Conservation (phyloP, 331 rosid species). For the Malus hybrid region DNA sequence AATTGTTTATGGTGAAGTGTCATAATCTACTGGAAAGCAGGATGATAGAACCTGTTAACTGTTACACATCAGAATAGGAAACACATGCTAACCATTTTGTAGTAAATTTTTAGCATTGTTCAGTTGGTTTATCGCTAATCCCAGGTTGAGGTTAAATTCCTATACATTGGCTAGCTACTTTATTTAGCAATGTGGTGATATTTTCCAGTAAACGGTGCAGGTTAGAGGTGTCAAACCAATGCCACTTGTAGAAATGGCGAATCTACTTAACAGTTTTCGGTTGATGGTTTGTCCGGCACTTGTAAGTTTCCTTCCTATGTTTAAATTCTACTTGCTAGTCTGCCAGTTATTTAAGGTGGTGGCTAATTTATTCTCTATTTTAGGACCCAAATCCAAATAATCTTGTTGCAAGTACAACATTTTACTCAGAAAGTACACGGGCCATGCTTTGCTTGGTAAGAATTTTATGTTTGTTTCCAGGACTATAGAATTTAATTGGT, state of each 20-base stretch:
- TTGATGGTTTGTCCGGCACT: conserved; percentile 81
- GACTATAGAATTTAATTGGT: neutral
- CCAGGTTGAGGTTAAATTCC: neutral
- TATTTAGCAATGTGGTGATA: neutral
- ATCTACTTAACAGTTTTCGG: conserved; percentile 59
- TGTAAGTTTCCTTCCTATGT: conserved; percentile 38
- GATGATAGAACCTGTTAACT: neutral
- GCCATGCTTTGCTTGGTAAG: conserved; percentile 99
- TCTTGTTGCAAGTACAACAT: conserved; percentile 81
- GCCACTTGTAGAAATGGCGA: conserved; percentile 72
- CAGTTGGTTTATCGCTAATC: conserved; percentile 1
- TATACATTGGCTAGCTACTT: neutral
- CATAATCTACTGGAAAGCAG: neutral
- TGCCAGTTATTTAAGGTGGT: conserved; percentile 9
- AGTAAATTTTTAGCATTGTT: neutral
- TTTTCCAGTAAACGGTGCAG: conserved; percentile 47
- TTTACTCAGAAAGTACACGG: conserved; percentile 83
- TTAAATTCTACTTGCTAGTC: neutral
- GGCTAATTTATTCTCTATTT: conserved; percentile 20
- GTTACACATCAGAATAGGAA: neutral
- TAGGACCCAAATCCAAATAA: conserved; percentile 99
- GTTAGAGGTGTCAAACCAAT: conserved; percentile 95
- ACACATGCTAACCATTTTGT: neutral
- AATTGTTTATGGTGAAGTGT: neutral
- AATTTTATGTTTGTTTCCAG: conserved; percentile 4